These are phyloP conservation scores for Hemileccinum rubropunctum DNA, from an alignment of 768 basidiomycete genomes.

Conservation along the genomic window DNA sequence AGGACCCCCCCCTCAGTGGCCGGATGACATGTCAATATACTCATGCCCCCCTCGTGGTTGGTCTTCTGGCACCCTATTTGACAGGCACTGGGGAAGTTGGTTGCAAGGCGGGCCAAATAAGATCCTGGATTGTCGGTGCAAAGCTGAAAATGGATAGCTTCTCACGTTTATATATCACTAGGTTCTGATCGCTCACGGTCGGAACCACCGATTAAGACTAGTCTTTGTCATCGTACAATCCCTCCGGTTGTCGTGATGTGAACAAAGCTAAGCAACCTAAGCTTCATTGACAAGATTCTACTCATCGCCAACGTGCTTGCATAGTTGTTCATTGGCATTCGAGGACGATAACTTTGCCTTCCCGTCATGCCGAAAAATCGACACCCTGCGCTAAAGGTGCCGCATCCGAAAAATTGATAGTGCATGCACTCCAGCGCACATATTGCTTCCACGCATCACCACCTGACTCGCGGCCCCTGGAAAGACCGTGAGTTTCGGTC, in stretches of 20 bases:
- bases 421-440: constrained; percentile 89
- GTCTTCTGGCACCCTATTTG: constrained; percentile 33
- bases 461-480: constrained; percentile 92
- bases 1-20: constrained; percentile 23
- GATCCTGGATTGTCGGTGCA: constrained; percentile 32
- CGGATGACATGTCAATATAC: constrained; percentile 36
- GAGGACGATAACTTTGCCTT: constrained; percentile 2
- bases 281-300: constrained; percentile 12
- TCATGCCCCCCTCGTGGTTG: constrained; percentile 25
- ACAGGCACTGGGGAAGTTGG: constrained; percentile 27
- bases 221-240: constrained; percentile 22
- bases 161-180: constrained; percentile 37
- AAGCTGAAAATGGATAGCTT: constrained; percentile 21
- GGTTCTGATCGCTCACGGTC: constrained; percentile 30
- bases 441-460: constrained; percentile 99
- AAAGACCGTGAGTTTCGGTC: constrained; percentile 20
- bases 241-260: constrained; percentile 24
- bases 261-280: constrained; percentile 24
- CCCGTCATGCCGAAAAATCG: constrained; percentile 56
- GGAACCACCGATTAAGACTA: constrained; percentile 18
- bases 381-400: constrained; percentile 94
- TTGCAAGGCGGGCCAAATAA: constrained; percentile 19
- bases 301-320: constrained; percentile 11
- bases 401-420: constrained; percentile 88
- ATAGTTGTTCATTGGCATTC: constrained; percentile 4